Conservation (phyloP, 2,329 filamentous ascomycete species). For the Fusarium avenaceum region DNA sequence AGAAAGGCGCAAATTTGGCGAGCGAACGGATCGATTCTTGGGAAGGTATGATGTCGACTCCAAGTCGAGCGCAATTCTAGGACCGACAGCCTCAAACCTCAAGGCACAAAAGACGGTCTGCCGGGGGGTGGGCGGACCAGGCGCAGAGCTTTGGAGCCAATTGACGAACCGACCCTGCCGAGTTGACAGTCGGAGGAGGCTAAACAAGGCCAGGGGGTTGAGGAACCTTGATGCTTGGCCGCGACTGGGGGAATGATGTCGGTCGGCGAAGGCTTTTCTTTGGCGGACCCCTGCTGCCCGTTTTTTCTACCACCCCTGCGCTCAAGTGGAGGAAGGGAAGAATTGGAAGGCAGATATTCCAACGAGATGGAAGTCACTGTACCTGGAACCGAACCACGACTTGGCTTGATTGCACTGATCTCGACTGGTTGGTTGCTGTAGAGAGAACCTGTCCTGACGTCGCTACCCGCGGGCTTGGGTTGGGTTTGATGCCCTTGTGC, state of each 20-base stretch:
- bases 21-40: conserved; percentile 42
- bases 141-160: conserved; percentile 40
- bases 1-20: conserved; percentile 47
- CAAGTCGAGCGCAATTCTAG: conserved; percentile 43
- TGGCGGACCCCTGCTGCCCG: conserved; percentile 44
- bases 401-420: neutral
- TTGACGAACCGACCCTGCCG: conserved; percentile 50
- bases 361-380: conserved; percentile 44
- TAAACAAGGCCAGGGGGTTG: conserved; percentile 48
- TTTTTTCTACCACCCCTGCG: conserved; percentile 46
- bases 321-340: conserved; percentile 31
- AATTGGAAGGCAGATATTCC: conserved; percentile 15
- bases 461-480: conserved; percentile 29
- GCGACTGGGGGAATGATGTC: conserved; percentile 44
- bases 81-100: conserved; percentile 45
- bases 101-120: conserved; percentile 50
- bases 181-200: conserved; percentile 49
- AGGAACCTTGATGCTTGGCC: conserved; percentile 47
- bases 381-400: conserved; percentile 47
- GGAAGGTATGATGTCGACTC: conserved; percentile 49
- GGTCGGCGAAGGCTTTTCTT: conserved; percentile 38
- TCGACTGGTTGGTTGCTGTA: conserved; percentile 9
- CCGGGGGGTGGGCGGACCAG: conserved; percentile 44
- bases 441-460: conserved; percentile 13
- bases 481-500: conserved; percentile 28